Evolutionary conservation across 2,329 filamentous ascomycete genomes (phyloP).

Genomic region (Ascochyta clinopodiicola): DNA sequence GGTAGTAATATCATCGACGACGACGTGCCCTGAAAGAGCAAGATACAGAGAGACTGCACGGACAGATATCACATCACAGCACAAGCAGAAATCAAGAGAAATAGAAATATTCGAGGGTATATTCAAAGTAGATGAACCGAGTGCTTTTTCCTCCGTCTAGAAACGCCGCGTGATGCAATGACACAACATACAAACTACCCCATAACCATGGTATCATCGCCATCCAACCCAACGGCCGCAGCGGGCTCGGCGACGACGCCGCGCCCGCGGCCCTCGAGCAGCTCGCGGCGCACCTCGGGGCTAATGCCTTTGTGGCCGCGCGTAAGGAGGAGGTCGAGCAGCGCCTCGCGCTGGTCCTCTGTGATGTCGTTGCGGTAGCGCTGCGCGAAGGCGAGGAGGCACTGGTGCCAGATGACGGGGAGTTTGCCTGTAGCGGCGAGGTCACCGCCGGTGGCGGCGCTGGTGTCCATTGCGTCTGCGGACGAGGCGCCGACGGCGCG

Average conservation of each 20-base stretch:
- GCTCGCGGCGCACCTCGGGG: slow-evolving; percentile 86
- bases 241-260: slow-evolving; percentile 71
- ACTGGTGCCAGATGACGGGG: slow-evolving; percentile 97
- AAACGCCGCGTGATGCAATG: slow-evolving; percentile 3
- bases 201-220: slow-evolving; percentile 91
- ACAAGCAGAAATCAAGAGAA: too few species aligned
- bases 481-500: slow-evolving; percentile 70
- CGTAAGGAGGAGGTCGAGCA: slow-evolving; percentile 84
- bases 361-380: slow-evolving; percentile 96
- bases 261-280: slow-evolving; percentile 85
- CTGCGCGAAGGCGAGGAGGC: slow-evolving; percentile 88
- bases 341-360: slow-evolving; percentile 88
- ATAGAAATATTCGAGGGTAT: too few species aligned
- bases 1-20: too few species aligned
- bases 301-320: slow-evolving; percentile 88
- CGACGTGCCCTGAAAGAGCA: too few species aligned
- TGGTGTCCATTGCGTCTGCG: slow-evolving; percentile 61
- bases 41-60: too few species aligned
- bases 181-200: slow-evolving; percentile 12
- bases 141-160: background rate
- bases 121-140: too few species aligned
- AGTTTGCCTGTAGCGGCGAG: slow-evolving; percentile 66
- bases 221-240: slow-evolving; percentile 65
- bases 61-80: too few species aligned
- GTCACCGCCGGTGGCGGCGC: slow-evolving; percentile 44